Base-by-base conservation (phyloP, 2,329 filamentous ascomycete genomes). In the Colletotrichum karsti region DNA sequence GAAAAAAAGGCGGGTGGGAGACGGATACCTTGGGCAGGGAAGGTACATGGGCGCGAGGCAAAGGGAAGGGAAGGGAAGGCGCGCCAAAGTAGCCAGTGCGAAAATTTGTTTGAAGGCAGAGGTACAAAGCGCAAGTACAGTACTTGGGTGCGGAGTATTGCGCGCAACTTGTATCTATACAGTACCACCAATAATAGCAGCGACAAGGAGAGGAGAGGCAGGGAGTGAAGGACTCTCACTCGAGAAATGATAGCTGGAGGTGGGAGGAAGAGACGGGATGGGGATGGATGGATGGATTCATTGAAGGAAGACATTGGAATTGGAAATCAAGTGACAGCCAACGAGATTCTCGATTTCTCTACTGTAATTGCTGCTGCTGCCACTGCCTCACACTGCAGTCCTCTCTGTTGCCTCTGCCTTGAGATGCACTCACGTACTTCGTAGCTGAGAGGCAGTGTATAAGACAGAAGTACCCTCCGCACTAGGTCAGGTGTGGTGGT, bases 81-180 rank as follows among this genome's bases (percentile, higher is more conserved):
- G 46, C 37, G 30, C 50, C 46, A 12, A 76, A 70, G 79, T 80
- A 81, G 71, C 80, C 79, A 71, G 79, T 81, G 79, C 76, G 77
- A 64, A 69, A 58, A 59, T 0, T 4, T 13, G 3, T 8, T 13
- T 7, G 39, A 20, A 54, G 39, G 65, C 57, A 39, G 68, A 70
- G 69, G 73, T 80, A 80, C 79, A 77, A 73, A 70, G 50, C 59
- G 61, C 55, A 75, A 75, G 78, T 77, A 79, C 77, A 77, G 74
- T 79, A 77, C 76, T 68, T 80, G 71, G 73, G 74, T 71, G 75
- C 72, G 74, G 73, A 72, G 73, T 73, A 71, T 73, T 73, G 73
- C 71, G 72, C 71, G 70, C 58, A 62, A 53, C 70, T 72, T 73
- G 79, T 81, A 79, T 75, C 77, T 73, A 71, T 79, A 81, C 79